A percentile compares a stretch with the other conserved stretches of the same genome.
Conservation (phyloP, 2,329 filamentous ascomycete species). For the Fonsecaea erecta region DNA sequence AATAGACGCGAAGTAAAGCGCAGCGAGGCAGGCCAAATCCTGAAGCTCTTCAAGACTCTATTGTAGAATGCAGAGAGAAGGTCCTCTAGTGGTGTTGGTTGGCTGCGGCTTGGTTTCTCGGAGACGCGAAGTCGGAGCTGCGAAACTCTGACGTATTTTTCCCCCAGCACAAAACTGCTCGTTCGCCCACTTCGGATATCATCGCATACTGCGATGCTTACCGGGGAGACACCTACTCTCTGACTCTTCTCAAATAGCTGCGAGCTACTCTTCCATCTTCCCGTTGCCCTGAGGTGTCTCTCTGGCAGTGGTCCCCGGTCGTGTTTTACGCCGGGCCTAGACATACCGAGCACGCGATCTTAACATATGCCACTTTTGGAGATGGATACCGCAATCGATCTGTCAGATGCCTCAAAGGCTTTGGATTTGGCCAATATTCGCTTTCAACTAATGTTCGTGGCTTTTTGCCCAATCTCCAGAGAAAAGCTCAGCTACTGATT, state of each 20-base stretch:
- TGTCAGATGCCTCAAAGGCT: constrained; percentile 81
- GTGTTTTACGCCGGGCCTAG: not conserved
- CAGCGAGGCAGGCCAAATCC: not conserved
- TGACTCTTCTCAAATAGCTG: not conserved
- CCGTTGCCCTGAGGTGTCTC: not conserved
- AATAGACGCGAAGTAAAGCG: not conserved
- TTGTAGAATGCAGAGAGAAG: not conserved
- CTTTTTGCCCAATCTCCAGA: not conserved
- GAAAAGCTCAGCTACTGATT: constrained; percentile 23
- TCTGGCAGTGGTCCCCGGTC: not conserved
- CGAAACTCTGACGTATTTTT: constrained; percentile 9
- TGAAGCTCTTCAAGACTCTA: not conserved
- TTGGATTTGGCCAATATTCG: constrained; percentile 90
- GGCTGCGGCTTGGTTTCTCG: not conserved
- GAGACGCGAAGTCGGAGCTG: constrained; percentile 8
- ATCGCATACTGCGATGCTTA: constrained; percentile 17
- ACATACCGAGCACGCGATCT: not conserved
- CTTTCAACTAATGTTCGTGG: constrained; percentile 82
- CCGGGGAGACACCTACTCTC: constrained; percentile 1
- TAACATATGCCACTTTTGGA: constrained; percentile 22
- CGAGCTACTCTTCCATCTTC: not conserved
- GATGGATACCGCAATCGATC: constrained; percentile 92
- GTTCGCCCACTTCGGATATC: constrained; percentile 9
- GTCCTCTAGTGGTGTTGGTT: not conserved
- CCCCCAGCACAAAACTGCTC: not conserved